Evolutionary conservation across 2,329 filamentous ascomycete genomes (phyloP), one percentile per base, ranked within the genome.

Genomic region (Ophiostoma perfectum): DNA sequence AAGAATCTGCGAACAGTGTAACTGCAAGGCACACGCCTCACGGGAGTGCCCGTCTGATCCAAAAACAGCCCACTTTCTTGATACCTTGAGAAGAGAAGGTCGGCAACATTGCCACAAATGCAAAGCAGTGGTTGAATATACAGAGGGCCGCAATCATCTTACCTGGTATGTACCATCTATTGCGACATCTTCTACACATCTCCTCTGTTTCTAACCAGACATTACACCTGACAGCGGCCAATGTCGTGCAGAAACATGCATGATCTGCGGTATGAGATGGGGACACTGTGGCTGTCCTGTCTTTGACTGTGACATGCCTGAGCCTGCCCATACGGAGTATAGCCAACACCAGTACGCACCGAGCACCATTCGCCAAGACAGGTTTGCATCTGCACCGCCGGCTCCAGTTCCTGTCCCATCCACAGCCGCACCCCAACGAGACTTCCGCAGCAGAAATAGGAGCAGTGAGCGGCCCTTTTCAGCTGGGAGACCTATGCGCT

Each of bases 81-180:
- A 86, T 66, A 81, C 89, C 69, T 88, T 88, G 6, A 86, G 87
- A 72, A 81, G 87, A 39, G 81, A 88, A 66, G 89, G 90, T 38
- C 93, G 89, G 88, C 88, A 91, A 76, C 82, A 86, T 64, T 97
- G 92, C 76, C 88, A 88, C 75, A 87, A 82, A 71, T 96, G 93
- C 78, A 86, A 84, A 71, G 82, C 85, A 52, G 83, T 91, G 81
- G 90, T 96, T 62, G 90, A 96, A 77, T 80, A 92, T 65, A 89
- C 89, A 73, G 90, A 94, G 77, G 92, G 92, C 62, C 93, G 90
- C 78, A 93, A 94, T 78, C 92, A 94, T 76, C 94, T 96, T 86
- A 92, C 87, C 41, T 96, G 92, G 89, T 91, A 81, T 78, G 86
- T 79, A 65, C 78, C 7, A 9, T 55, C 49, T 55, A 11, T 27